These are phyloP conservation scores for Schizophyllum amplum DNA, from an alignment of 1,284 basidiomycete genomes.

Conservation along the genomic window DNA sequence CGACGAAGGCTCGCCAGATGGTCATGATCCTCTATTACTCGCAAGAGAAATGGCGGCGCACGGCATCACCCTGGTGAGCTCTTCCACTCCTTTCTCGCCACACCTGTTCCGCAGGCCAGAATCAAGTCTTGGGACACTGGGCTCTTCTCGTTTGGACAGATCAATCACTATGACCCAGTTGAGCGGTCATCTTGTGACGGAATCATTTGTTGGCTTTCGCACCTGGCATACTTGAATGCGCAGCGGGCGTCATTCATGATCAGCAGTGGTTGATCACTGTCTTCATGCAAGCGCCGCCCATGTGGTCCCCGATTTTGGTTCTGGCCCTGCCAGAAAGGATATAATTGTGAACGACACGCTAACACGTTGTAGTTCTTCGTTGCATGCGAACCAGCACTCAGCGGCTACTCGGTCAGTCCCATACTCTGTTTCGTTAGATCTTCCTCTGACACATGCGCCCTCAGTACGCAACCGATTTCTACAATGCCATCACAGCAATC, in stretches of 20 bases:
- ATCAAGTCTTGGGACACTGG: neutral
- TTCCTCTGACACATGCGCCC: neutral
- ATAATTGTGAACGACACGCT: neutral
- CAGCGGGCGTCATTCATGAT: too few relatives aligned
- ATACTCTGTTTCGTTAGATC: neutral
- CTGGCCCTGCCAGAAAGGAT: neutral
- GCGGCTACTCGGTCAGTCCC: slow-evolving; percentile 80
- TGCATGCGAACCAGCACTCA: slow-evolving; percentile 95
- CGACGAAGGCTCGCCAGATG: slow-evolving; percentile 87
- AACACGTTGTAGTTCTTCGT: slow-evolving; percentile 75
- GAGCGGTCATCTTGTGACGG: too few relatives aligned
- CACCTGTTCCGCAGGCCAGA: neutral
- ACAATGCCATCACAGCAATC: slow-evolving; percentile 86
- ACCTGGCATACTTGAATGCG: too few relatives aligned
- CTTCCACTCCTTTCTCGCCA: neutral
- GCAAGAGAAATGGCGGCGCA: slow-evolving; percentile 84
- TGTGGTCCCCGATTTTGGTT: neutral
- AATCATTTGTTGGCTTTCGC: too few relatives aligned
- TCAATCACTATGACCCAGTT: too few relatives aligned
- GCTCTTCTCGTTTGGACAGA: too few relatives aligned
- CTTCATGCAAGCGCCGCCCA: too few relatives aligned
- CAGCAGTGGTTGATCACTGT: too few relatives aligned
- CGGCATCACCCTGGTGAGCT: slow-evolving; percentile 81
- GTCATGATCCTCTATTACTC: slow-evolving; percentile 84
- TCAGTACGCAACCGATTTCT: slow-evolving; percentile 92